Evolutionary conservation across 352 stramenopile species (phyloP), one percentile per base, ranked within the genome.

Genomic region (Pythium dissotocum): DNA sequence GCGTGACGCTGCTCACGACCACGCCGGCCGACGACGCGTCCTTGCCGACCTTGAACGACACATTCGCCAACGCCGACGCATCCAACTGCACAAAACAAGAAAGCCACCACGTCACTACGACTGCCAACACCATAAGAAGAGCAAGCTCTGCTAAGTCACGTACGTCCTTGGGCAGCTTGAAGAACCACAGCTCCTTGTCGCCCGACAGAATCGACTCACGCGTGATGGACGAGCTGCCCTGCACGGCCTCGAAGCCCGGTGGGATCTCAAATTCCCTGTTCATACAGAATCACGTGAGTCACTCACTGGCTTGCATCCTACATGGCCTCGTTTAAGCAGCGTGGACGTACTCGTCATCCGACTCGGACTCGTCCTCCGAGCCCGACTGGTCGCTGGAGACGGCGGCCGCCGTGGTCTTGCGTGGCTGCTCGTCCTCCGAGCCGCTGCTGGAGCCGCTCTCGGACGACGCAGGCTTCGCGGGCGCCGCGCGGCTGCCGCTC

Each of bases 101-200:
- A 32, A 18, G 30, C 1, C 16, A 10, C 18, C n/a, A 6, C 46
- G 16, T 49, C 18, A 53, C 8, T 53, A 53, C 21, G n/a, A 32
- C 46, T 14, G 14, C 46, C 46, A 30, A 63, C 12, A 71, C 8
- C 12, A 40, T 18, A 9, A 4, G 14, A 58, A 4, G 4, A 40
- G 70, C 26, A 3, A 54, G 0, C 12, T 13, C 21, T 63, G 1
- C 2, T 10, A 26, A 3, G 44, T 0, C 0, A 88, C 85, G 56
- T 78, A 93, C 85, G 59, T 89, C 70, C 71, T 92, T 94, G 40
- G 85, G 85, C 26, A 94, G 79, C 72, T 90, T 91, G 63, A 94
- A 92, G 61, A 94, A 89, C 85, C 85, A 94, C n/a, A 94, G 79
- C 65, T 94, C 85, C 70, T 92, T 86, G 63, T 91, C 82, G n/a